phyloP scores from a whole-genome alignment of 768 basidiomycete species.

The Podaxis pistillaris region DNA sequence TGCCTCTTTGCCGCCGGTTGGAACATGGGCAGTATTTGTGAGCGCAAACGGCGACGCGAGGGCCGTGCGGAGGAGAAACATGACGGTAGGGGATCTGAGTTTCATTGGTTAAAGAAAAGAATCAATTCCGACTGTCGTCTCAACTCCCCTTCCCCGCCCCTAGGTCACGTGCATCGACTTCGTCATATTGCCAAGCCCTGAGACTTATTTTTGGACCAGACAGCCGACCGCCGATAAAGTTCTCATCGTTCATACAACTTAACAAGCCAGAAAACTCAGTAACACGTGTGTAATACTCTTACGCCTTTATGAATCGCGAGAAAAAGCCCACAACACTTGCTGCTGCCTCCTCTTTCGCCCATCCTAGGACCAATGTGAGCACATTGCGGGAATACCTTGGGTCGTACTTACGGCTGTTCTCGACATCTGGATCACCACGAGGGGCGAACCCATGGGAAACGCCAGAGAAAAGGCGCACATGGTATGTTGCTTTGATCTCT shows the following conservation, averaged over 20 bases:
- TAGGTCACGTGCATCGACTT: neutral
- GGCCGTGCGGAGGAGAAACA: constrained; percentile 25
- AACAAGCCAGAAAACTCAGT: neutral
- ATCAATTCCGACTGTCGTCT: neutral
- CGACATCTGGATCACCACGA: constrained; percentile 41
- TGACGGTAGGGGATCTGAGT: constrained; percentile 20
- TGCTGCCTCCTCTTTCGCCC: constrained; percentile 61
- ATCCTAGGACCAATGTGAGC: constrained; percentile 36
- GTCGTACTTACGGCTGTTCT: constrained; percentile 34
- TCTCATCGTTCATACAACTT: too few relatives aligned
- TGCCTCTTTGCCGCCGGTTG: neutral
- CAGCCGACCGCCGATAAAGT: too few relatives aligned
- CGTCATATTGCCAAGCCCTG: neutral
- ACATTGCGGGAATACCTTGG: neutral
- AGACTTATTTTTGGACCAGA: too few relatives aligned
- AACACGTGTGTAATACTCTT: neutral
- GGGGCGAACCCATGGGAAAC: constrained; percentile 48
- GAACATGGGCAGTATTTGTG: constrained; percentile 6
- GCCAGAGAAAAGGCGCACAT: constrained; percentile 57
- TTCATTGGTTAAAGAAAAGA: constrained; percentile 16
- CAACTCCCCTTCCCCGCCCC: neutral
- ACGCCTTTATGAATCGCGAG: constrained; percentile 34
- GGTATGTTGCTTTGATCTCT: constrained; percentile 49
- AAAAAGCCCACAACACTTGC: constrained; percentile 52
- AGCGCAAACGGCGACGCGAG: constrained; percentile 24